Conservation (phyloP, 2,329 filamentous ascomycete species). For the Aspergillus flavus region DNA sequence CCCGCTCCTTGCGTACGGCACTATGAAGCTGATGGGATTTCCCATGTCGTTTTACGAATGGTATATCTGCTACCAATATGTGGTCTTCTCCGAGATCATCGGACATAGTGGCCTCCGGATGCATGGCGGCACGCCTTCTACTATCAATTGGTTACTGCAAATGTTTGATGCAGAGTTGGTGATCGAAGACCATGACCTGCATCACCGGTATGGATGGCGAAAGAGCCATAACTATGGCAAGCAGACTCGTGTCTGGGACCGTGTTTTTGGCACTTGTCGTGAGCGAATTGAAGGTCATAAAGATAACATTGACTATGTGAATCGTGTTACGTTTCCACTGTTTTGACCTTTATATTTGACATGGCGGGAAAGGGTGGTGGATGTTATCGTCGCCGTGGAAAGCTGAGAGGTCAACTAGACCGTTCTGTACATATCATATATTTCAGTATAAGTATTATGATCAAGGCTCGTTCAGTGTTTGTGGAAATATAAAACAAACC, state of each 20-base stretch:
- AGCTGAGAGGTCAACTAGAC: too few relatives aligned
- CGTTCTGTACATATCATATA: too few relatives aligned
- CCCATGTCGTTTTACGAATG: neutral
- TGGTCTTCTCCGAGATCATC: neutral
- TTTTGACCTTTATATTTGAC: neutral
- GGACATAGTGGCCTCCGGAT: neutral
- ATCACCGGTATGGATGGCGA: neutral
- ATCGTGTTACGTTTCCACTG: neutral
- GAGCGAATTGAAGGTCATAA: neutral
- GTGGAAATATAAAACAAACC: too few relatives aligned
- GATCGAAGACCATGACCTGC: neutral
- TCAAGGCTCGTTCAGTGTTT: too few relatives aligned
- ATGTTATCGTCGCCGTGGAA: too few relatives aligned
- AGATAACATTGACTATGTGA: neutral
- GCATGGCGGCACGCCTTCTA: neutral
- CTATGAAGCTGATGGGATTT: neutral
- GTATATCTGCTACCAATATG: neutral
- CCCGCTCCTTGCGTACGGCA: neutral
- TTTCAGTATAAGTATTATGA: too few relatives aligned
- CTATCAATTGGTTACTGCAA: neutral
- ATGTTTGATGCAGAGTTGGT: neutral
- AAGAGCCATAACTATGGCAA: neutral
- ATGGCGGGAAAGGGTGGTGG: rapidly evolving
- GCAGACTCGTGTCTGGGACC: neutral
- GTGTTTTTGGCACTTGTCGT: neutral